Evolutionary conservation across 257 asterid species (phyloP).

Genomic region (Nicotiana undulata): DNA sequence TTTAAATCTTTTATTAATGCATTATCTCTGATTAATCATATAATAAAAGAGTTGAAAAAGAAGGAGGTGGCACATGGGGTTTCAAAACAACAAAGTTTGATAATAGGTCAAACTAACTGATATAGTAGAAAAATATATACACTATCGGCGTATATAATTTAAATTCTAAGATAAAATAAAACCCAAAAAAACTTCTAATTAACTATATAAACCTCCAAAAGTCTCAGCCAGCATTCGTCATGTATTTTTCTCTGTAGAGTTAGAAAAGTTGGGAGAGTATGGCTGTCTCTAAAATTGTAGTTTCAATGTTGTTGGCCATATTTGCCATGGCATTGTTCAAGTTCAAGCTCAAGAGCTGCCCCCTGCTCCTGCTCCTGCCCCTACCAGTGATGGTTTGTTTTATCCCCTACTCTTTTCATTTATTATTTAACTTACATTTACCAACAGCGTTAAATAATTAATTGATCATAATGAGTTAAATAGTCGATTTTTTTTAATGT

Average conservation of each 20-base stretch:
- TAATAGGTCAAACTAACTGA: too few species aligned
- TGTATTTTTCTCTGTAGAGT: background rate
- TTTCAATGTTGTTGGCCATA: conserved; percentile 14
- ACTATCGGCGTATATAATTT: background rate
- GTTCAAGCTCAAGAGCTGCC: conserved; percentile 21
- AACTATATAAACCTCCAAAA: background rate
- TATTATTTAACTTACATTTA: background rate
- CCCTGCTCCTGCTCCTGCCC: conserved; percentile 38
- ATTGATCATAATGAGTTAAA: background rate
- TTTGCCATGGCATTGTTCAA: conserved; percentile 4
- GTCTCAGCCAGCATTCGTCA: background rate
- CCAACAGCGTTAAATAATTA: too few species aligned
- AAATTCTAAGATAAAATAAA: background rate
- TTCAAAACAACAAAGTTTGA: background rate
- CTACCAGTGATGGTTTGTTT: conserved; percentile 29
- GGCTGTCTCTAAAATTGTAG: background rate
- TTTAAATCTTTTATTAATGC: background rate
- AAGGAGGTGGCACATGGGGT: conserved; percentile 4
- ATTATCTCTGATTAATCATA: background rate
- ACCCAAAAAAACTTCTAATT: background rate
- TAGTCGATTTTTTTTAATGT: too few species aligned
- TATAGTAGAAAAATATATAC: too few species aligned
- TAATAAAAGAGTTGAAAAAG: background rate
- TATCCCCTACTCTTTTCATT: background rate
- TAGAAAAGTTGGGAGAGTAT: background rate